Percentiles rank a stretch among this genome's conserved stretches.
Conservation (phyloP, 768 basidiomycete genomes). For the Mycena chlorophos region DNA sequence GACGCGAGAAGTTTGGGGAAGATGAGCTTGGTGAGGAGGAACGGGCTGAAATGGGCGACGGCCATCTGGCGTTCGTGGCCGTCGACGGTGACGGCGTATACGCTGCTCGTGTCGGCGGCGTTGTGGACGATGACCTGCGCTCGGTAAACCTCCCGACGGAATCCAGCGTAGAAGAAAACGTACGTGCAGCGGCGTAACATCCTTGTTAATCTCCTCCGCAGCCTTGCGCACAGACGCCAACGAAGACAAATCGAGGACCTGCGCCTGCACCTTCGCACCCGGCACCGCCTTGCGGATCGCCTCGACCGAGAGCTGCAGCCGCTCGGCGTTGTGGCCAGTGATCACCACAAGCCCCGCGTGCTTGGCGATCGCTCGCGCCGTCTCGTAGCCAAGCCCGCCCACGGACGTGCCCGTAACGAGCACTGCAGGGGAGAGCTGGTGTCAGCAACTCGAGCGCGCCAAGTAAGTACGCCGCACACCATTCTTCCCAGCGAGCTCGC, state of each 20-base stretch:
- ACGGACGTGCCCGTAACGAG: neutral
- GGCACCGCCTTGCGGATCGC: neutral
- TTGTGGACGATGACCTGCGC: neutral
- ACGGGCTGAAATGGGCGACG: neutral
- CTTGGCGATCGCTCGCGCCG: neutral
- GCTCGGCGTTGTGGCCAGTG: neutral
- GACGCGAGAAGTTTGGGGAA: neutral
- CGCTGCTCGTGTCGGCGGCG: neutral
- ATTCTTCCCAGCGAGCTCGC: constrained; percentile 2
- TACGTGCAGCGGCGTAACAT: constrained; percentile 2
- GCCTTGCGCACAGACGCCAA: neutral
- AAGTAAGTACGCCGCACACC: neutral
- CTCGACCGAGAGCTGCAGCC: neutral
- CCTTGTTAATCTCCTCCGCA: constrained; percentile 2
- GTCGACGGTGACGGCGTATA: neutral
- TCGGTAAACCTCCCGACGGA: neutral
- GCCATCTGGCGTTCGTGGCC: neutral
- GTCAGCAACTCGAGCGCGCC: neutral
- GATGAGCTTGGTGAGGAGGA: constrained; percentile 4
- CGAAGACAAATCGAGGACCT: constrained; percentile 3
- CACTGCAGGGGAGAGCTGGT: neutral
- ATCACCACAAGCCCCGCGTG: neutral
- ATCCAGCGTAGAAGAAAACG: neutral
- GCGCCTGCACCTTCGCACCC: neutral
- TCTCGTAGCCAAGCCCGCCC: neutral